Evolutionary conservation across 495 filamentous ascomycete species (phyloP).

Genomic region (Lepraria neglecta): DNA sequence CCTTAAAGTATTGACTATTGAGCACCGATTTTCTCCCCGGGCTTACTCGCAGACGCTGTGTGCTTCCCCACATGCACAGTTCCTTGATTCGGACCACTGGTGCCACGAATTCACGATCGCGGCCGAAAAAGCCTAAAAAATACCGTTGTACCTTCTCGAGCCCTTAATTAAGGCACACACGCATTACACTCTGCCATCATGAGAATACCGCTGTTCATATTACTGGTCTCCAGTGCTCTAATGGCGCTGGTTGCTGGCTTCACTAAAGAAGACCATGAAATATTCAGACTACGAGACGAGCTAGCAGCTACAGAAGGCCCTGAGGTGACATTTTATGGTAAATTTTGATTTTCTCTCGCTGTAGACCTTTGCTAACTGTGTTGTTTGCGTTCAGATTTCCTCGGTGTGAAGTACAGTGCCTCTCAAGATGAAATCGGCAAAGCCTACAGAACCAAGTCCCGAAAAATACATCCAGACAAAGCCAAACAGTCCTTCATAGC

Average conservation of each 20-base stretch:
- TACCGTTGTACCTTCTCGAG: not conserved
- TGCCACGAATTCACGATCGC: not conserved
- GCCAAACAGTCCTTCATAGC: slow-evolving; percentile 75
- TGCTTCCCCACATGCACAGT: slow-evolving; percentile 4
- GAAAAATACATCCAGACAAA: slow-evolving; percentile 87
- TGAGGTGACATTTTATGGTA: slow-evolving; percentile 85
- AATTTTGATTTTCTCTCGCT: not conserved
- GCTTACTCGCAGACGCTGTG: slow-evolving; percentile 8
- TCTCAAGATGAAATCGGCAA: slow-evolving; percentile 86
- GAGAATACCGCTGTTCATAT: slow-evolving; percentile 12
- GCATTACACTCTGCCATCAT: slow-evolving; percentile 15
- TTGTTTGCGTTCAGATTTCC: slow-evolving; percentile 52
- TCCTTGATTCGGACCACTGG: slow-evolving; percentile 18
- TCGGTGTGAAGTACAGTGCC: slow-evolving; percentile 67
- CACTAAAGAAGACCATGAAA: slow-evolving; percentile 66
- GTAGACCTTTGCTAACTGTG: slow-evolving; percentile 15
- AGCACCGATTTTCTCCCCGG: slow-evolving; percentile 30
- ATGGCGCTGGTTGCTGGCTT: slow-evolving; percentile 15
- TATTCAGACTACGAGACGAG: slow-evolving; percentile 90
- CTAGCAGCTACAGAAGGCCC: slow-evolving; percentile 66
- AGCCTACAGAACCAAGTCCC: slow-evolving; percentile 82
- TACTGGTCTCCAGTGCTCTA: slow-evolving; percentile 14
- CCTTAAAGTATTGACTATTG: not conserved
- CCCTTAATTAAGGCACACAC: slow-evolving; percentile 15
- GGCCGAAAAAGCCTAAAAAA: too few relatives aligned